Evolutionary conservation across 257 asterid species (phyloP).

Genomic region (Phtheirospermum japonicum): DNA sequence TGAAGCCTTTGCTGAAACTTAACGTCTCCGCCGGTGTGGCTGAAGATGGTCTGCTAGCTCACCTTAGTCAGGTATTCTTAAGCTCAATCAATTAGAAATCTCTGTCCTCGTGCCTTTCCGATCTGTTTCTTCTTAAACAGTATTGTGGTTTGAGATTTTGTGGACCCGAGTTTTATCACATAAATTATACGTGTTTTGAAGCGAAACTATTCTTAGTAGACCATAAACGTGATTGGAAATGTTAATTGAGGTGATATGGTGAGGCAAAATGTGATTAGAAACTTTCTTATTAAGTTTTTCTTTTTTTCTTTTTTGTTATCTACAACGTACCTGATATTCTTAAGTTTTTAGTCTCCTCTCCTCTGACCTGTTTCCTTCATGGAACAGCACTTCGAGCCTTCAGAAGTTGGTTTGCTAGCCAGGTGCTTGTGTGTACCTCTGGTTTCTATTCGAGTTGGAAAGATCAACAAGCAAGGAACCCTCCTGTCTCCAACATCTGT

Average conservation of each 20-base stretch:
- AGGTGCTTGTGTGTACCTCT: constrained; percentile 91
- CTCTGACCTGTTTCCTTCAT: not conserved
- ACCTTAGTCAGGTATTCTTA: constrained; percentile 65
- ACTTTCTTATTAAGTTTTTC: too few species aligned
- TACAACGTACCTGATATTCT: not conserved
- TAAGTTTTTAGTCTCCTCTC: not conserved
- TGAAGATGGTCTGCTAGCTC: constrained; percentile 74
- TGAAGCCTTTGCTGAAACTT: constrained; percentile 87
- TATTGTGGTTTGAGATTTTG: not conserved
- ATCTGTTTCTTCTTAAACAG: too few species aligned
- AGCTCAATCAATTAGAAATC: not conserved
- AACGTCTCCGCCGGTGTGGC: constrained; percentile 63
- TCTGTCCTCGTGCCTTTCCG: not conserved
- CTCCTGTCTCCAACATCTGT: constrained; percentile 66
- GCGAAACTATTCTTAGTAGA: too few species aligned
- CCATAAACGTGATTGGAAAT: too few species aligned
- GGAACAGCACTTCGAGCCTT: constrained; percentile 79
- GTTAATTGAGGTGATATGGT: too few species aligned
- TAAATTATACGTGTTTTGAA: too few species aligned
- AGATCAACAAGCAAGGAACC: constrained; percentile 66
- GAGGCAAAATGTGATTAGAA: too few species aligned
- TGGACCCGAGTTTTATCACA: too few species aligned
- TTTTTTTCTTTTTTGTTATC: constrained; percentile 18
- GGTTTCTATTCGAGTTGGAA: constrained; percentile 90
- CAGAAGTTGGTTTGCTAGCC: constrained; percentile 85